These are phyloP conservation scores for Scenedesmus sp. DNA, from an alignment of 163 green algal genomes.

Conservation along the genomic window DNA sequence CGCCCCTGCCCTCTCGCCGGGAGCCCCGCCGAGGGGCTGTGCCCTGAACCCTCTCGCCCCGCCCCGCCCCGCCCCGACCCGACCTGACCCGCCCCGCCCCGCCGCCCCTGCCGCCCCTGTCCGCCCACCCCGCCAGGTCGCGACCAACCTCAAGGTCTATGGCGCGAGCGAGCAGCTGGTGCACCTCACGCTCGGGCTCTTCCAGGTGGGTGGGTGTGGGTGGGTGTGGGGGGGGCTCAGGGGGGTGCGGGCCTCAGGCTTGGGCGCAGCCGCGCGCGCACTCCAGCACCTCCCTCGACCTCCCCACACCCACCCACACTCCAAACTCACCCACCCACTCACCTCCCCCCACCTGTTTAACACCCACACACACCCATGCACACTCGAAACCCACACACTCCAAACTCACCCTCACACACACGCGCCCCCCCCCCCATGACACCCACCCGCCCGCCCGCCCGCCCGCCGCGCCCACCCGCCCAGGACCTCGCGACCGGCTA, in stretches of 20 bases:
- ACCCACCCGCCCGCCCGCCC: slow-evolving; percentile 18
- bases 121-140: no score
- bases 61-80: no score
- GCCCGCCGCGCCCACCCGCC: no score
- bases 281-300: not conserved
- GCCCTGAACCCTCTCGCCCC: slow-evolving; percentile 20
- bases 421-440: not conserved
- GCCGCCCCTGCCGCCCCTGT: no score
- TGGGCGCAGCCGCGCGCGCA: no score
- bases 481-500: slow-evolving; percentile 92
- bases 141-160: slow-evolving; percentile 91
- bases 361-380: no score
- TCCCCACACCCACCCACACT: not conserved
- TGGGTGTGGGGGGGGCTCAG: not conserved
- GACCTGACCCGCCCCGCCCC: no score
- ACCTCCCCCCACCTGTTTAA: no score
- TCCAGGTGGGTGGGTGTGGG: slow-evolving; percentile 75
- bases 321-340: not conserved
- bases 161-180: slow-evolving; percentile 86
- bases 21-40: slow-evolving; percentile 40
- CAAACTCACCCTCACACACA: no score
- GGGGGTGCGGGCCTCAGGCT: not conserved
- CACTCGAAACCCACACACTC: no score
- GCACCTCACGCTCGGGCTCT: slow-evolving; percentile 87
- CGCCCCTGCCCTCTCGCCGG: no score